Percentiles rank a stretch among this genome's conserved stretches.
phyloP scores from a whole-genome alignment of 768 basidiomycete genomes.

The Krasilnikovozyma curviuscula region DNA sequence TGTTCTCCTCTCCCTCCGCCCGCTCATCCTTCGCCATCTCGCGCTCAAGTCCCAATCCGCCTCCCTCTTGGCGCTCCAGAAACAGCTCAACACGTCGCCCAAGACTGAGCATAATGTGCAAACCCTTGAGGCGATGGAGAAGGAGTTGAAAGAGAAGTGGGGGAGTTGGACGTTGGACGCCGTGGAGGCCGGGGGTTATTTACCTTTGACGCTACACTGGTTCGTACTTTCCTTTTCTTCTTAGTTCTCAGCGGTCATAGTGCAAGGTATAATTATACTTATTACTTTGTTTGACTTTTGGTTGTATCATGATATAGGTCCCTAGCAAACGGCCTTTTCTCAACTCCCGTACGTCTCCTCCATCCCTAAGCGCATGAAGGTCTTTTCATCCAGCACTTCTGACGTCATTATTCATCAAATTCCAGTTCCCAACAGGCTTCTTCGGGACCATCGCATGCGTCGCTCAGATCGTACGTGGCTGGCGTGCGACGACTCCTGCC shows the following conservation, averaged over 20 bases:
- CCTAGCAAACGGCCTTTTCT: slow-evolving; percentile 1
- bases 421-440: slow-evolving; percentile 4
- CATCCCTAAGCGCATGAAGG: neutral
- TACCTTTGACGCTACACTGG: slow-evolving; percentile 78
- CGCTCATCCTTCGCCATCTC: neutral
- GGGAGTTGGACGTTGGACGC: neutral
- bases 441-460: slow-evolving; percentile 8
- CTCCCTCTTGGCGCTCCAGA: neutral
- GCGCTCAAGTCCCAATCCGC: neutral
- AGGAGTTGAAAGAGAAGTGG: slow-evolving; percentile 14
- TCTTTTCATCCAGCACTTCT: neutral
- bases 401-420: neutral
- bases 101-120: neutral
- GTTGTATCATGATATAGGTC: too few species aligned
- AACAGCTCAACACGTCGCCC: neutral
- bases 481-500: neutral
- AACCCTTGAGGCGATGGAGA: slow-evolving; percentile 6
- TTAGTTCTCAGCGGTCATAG: neutral
- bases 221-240: slow-evolving; percentile 24
- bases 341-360: neutral
- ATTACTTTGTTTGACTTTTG: too few species aligned
- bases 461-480: slow-evolving; percentile 4
- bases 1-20: slow-evolving; percentile 5
- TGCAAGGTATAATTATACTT: neutral
- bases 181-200: slow-evolving; percentile 27